Percentiles rank a stretch among this genome's conserved stretches.
Conservation (phyloP, 306 rosid species). For the Pyrus communis region DNA sequence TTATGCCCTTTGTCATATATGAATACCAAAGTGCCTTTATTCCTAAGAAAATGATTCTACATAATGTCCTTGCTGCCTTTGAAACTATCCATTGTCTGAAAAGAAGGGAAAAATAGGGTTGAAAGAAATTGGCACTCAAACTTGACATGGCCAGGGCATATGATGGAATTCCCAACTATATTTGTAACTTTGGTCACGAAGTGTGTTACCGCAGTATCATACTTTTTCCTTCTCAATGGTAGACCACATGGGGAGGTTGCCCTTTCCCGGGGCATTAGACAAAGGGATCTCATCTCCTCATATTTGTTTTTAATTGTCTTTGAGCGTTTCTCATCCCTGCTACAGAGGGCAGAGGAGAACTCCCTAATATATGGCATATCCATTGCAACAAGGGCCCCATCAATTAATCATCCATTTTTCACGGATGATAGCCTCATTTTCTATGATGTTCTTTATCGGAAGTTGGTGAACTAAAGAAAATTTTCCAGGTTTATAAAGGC, state of each 20-base stretch:
- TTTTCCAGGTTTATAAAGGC: too few species aligned
- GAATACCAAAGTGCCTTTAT: background rate
- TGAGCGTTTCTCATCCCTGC: too few species aligned
- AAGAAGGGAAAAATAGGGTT: background rate
- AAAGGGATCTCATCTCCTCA: background rate
- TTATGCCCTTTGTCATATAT: background rate
- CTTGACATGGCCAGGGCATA: background rate
- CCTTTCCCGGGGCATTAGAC: background rate
- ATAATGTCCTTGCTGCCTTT: background rate
- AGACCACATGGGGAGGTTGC: background rate
- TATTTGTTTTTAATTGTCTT: background rate
- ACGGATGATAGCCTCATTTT: too few species aligned
- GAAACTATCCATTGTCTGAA: background rate
- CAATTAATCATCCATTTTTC: too few species aligned
- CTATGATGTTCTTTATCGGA: background rate
- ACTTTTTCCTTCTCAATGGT: background rate
- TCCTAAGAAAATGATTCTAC: background rate
- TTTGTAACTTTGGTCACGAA: background rate
- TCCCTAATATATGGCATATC: too few species aligned
- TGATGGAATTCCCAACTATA: background rate
- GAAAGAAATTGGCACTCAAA: background rate
- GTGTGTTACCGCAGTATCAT: background rate
- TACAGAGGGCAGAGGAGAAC: too few species aligned
- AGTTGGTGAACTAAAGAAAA: too few species aligned
- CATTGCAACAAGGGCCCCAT: too few species aligned